phyloP scores from a whole-genome alignment of 805 yeast species.

The Candida mattraensis region DNA sequence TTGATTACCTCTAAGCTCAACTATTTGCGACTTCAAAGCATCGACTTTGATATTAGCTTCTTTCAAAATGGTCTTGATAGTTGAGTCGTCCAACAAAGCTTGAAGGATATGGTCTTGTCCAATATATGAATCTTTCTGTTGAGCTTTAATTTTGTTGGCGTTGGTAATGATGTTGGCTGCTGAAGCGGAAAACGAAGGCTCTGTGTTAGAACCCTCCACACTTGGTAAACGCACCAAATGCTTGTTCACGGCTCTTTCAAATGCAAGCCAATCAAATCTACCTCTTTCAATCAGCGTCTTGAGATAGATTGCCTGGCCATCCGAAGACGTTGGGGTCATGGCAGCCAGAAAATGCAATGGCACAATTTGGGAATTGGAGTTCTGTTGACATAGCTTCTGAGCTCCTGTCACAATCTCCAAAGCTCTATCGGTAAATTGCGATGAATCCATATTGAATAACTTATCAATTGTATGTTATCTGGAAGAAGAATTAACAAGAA shows the following conservation, averaged over 20 bases:
- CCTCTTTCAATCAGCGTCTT: constrained; percentile 84
- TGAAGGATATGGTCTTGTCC: constrained; percentile 93
- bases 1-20: constrained; percentile 82
- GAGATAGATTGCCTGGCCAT: constrained; percentile 60
- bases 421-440: constrained; percentile 94
- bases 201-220: constrained; percentile 86
- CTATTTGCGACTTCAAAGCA: constrained; percentile 72
- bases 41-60: constrained; percentile 68
- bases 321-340: constrained; percentile 66
- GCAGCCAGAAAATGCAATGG: constrained; percentile 95
- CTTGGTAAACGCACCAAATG: constrained; percentile 82
- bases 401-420: constrained; percentile 78
- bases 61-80: constrained; percentile 69
- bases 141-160: constrained; percentile 75
- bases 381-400: constrained; percentile 77
- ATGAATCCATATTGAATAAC: constrained; percentile 48
- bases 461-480: constrained; percentile 3
- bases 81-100: constrained; percentile 78
- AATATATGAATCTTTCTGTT: constrained; percentile 86
- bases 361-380: constrained; percentile 74
- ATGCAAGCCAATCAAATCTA: constrained; percentile 79
- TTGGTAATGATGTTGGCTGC: constrained; percentile 70
- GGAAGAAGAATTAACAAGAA: not conserved
- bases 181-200: constrained; percentile 72
- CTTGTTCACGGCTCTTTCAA: constrained; percentile 79